Base-by-base conservation (phyloP, 169 alveolate genomes). In the Amoebophrya sp. region DNA sequence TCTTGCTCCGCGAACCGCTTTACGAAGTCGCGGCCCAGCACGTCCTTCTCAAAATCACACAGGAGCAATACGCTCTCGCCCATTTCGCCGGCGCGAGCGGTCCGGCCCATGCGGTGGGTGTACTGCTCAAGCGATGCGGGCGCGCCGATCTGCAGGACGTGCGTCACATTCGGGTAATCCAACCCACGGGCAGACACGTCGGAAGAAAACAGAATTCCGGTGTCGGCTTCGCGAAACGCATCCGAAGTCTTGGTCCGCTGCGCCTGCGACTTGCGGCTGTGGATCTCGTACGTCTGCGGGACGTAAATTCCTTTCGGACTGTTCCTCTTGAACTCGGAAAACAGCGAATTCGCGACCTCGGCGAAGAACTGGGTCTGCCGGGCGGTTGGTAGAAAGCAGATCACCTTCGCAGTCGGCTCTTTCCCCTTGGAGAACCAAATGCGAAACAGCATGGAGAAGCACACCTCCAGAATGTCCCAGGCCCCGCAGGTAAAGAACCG, bases 311-410 rank as follows among this genome's bases (percentile, higher is more conserved):
- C 66, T 47, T 47, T 47, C 66, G 29, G 29, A 12, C 18, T 47
- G 66, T 47, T 47, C 66, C 66, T 18, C 18, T 47, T 47, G 10
- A 25, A n/a, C n/a, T 25, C 35, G 32, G 88, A 18, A 25, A 25
- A 7, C 88, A 66, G 88, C n/a, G 88, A 2, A 25, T 66, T 66
- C 38, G 10, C 18, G 35, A 66, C 39, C 35, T 66, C 88, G 32
- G 88, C 88, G 35, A 66, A 66, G 35, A 66, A 25, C 88, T 66
- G 88, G 88, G 88, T 66, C 88, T 66, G 88, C n/a, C 88, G 88
- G 7, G 88, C 88, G 10, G 88, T 66, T 2, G 39, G 35, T 3
- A 66, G 18, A 25, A 66, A 66, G 88, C 18, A 7, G 88, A 66
- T 66, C 33, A 66, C 33, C 88, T 66, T 66, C 10, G 1, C 10